phyloP scores from a whole-genome alignment of 2,329 filamentous ascomycete genomes.

The Zymoseptoria ardabiliae region DNA sequence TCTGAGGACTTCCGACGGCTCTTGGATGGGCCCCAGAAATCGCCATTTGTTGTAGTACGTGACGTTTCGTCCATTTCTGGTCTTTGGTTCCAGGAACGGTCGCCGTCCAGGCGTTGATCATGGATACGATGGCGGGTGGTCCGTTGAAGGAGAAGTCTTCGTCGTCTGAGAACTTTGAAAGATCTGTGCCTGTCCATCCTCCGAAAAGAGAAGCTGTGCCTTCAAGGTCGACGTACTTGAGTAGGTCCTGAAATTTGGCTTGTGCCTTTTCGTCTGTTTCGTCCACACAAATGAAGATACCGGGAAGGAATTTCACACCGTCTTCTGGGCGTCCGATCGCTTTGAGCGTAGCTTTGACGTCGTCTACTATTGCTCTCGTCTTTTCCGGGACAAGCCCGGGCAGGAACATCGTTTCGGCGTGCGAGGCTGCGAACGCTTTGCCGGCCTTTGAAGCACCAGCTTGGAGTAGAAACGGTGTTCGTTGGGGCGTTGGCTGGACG shows the following conservation, averaged over 20 bases:
- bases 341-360: slow-evolving; percentile 34
- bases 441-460: slow-evolving; percentile 42
- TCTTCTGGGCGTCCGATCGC: slow-evolving; percentile 33
- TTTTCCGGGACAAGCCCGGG: slow-evolving; percentile 38
- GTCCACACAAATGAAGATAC: slow-evolving; percentile 38
- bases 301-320: slow-evolving; percentile 39
- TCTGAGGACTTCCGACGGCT: slow-evolving; percentile 34
- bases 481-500: slow-evolving; percentile 50
- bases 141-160: slow-evolving; percentile 38
- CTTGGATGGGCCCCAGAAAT: slow-evolving; percentile 37
- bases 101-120: slow-evolving; percentile 40
- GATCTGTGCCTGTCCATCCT: slow-evolving; percentile 42
- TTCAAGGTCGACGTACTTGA: slow-evolving; percentile 39
- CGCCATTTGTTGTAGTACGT: slow-evolving; percentile 36
- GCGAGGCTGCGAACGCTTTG: slow-evolving; percentile 39
- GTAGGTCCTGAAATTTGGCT: slow-evolving; percentile 36
- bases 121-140: slow-evolving; percentile 36
- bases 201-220: slow-evolving; percentile 41
- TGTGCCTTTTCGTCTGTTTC: slow-evolving; percentile 40
- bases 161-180: slow-evolving; percentile 37
- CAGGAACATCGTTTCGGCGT: slow-evolving; percentile 42
- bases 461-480: slow-evolving; percentile 51
- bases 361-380: slow-evolving; percentile 36
- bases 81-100: slow-evolving; percentile 36
- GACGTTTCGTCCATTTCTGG: slow-evolving; percentile 40